Conservation (phyloP, 2,329 filamentous ascomycete genomes). For the Ceratocystis colombiana region DNA sequence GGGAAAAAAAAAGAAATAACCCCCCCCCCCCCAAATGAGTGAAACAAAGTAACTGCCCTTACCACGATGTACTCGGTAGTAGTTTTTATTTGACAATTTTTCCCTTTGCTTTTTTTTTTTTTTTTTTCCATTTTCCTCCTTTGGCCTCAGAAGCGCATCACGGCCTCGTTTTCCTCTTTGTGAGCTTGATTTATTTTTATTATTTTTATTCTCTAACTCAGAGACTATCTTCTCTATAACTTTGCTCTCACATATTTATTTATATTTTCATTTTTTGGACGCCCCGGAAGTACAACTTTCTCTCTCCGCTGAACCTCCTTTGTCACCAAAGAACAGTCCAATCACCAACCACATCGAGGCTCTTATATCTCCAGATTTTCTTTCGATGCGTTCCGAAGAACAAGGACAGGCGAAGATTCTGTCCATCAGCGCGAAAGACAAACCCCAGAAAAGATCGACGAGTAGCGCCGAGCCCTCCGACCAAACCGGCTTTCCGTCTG, state of each 20-base stretch:
- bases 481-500: neutral
- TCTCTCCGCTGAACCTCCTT: neutral
- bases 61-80: neutral
- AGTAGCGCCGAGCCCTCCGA: neutral
- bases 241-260: neutral
- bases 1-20: conserved; percentile 6
- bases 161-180: neutral
- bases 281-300: neutral
- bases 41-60: neutral
- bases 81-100: conserved; percentile 10
- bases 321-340: neutral
- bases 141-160: neutral
- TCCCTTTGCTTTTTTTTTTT: neutral
- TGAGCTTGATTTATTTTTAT: neutral
- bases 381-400: conserved; percentile 25
- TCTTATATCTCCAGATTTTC: conserved; percentile 16
- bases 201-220: neutral
- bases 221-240: neutral
- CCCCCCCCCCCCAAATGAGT: neutral
- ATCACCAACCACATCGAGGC: conserved; percentile 1
- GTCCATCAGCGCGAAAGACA: conserved; percentile 23
- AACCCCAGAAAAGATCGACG: conserved; percentile 7
- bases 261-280: neutral
- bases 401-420: conserved; percentile 25
- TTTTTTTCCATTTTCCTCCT: neutral